Conservation (phyloP, 306 rosid species). For the Quercus aquifolioides region DNA sequence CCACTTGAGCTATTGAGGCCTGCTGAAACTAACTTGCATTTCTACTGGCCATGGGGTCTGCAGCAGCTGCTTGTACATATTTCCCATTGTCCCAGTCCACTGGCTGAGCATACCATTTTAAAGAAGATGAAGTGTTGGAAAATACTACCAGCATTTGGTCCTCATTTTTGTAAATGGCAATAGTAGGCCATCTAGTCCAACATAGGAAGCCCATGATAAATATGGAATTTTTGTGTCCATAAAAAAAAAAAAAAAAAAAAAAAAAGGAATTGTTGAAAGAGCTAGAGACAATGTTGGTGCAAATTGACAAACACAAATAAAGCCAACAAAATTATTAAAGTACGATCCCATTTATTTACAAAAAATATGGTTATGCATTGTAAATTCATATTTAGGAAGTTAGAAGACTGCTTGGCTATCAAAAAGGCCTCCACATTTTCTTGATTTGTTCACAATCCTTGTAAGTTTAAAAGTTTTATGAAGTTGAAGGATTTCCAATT, state of each 20-base stretch:
- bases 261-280: neutral
- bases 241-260: no score
- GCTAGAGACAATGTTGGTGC: slow-evolving; percentile 19
- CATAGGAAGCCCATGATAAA: slow-evolving; percentile 16
- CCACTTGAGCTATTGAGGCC: slow-evolving; percentile 21
- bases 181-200: slow-evolving; percentile 7
- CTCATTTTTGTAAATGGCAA: slow-evolving; percentile 1
- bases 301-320: slow-evolving; percentile 18
- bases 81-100: slow-evolving; percentile 13
- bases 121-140: slow-evolving; percentile 7
- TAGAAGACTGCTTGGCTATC: no score
- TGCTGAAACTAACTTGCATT: slow-evolving; percentile 18
- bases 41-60: neutral
- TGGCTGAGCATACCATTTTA: slow-evolving; percentile 5
- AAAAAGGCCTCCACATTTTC: no score
- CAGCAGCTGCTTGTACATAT: neutral
- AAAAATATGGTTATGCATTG: no score
- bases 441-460: no score
- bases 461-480: no score
- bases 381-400: no score
- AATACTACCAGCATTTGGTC: slow-evolving; percentile 9
- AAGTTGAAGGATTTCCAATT: no score
- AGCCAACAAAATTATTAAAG: no score
- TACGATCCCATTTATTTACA: no score
- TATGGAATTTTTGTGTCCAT: neutral